Percentiles rank a stretch among this genome's conserved stretches.
Conservation (phyloP, 2,329 filamentous ascomycete species). For the Chrysoporthe cubensis region DNA sequence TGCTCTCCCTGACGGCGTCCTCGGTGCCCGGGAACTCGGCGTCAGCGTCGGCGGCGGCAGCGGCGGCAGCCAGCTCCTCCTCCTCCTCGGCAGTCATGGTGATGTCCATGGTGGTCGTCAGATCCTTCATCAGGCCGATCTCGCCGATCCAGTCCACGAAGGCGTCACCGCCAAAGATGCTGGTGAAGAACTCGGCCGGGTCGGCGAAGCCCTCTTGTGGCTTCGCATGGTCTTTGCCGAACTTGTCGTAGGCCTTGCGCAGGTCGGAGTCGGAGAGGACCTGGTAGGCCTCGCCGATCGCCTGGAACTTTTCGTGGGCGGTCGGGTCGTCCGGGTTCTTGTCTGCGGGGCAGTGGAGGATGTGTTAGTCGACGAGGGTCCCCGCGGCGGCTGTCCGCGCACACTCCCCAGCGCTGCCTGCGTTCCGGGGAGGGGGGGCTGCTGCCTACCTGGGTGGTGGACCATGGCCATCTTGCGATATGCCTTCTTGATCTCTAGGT, state of each 20-base stretch:
- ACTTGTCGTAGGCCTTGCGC: slow-evolving; percentile 93
- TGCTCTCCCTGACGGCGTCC: slow-evolving; percentile 60
- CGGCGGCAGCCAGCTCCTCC: slow-evolving; percentile 55
- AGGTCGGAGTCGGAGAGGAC: slow-evolving; percentile 87
- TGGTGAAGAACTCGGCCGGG: slow-evolving; percentile 95
- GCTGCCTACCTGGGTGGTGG: slow-evolving; percentile 77
- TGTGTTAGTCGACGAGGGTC: neutral
- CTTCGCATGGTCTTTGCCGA: slow-evolving; percentile 92
- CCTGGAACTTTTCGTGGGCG: slow-evolving; percentile 92
- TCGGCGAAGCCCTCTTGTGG: slow-evolving; percentile 93
- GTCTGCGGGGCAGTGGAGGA: slow-evolving; percentile 56
- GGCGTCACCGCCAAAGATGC: slow-evolving; percentile 96
- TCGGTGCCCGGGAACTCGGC: slow-evolving; percentile 61
- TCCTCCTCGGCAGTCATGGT: slow-evolving; percentile 82
- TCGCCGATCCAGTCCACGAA: slow-evolving; percentile 97
- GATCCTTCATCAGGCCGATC: slow-evolving; percentile 97
- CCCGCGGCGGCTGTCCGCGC: neutral
- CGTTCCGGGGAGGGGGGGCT: neutral
- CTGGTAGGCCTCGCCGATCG: slow-evolving; percentile 74
- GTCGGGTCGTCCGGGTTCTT: slow-evolving; percentile 97
- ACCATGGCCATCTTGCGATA: slow-evolving; percentile 94
- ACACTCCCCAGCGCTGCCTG: neutral
- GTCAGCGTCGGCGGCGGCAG: slow-evolving; percentile 38
- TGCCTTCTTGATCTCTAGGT: slow-evolving; percentile 95
- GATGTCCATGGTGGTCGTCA: slow-evolving; percentile 98